phyloP scores from a whole-genome alignment of 164 flowering plant genomes.

The Warburgia ugandensis region DNA sequence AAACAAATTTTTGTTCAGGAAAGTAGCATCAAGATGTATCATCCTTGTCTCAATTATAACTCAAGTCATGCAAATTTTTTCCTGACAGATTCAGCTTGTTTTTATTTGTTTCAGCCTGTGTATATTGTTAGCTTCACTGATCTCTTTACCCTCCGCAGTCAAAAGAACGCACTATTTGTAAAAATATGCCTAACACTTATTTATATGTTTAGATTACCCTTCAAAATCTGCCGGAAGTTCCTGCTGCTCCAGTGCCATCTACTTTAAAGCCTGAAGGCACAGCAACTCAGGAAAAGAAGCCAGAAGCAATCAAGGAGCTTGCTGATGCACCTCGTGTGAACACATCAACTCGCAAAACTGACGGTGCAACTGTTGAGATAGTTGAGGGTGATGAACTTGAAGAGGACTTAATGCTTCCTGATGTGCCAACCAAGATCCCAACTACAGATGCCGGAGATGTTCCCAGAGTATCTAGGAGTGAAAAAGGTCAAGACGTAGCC shows the following conservation, averaged over 20 bases:
- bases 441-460: constrained; percentile 20
- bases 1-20: no score
- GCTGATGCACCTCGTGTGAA: no score
- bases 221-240: constrained; percentile 72
- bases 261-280: constrained; percentile 13
- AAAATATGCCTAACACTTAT: background rate
- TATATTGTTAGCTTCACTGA: background rate
- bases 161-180: no score
- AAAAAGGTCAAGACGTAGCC: constrained; percentile 38
- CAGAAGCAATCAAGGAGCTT: no score
- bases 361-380: no score
- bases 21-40: no score
- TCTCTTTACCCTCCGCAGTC: no score
- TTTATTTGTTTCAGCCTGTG: no score
- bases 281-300: background rate
- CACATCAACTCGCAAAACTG: no score
- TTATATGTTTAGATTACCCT: constrained; percentile 41
- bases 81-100: background rate
- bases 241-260: constrained; percentile 42
- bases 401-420: constrained; percentile 58
- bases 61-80: no score
- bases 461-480: constrained; percentile 24
- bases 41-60: no score
- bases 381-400: constrained; percentile 13
- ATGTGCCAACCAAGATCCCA: constrained; percentile 81